Evolutionary conservation across 169 alveolate genomes (phyloP).

Genomic region (Toxoplasma gondii): DNA sequence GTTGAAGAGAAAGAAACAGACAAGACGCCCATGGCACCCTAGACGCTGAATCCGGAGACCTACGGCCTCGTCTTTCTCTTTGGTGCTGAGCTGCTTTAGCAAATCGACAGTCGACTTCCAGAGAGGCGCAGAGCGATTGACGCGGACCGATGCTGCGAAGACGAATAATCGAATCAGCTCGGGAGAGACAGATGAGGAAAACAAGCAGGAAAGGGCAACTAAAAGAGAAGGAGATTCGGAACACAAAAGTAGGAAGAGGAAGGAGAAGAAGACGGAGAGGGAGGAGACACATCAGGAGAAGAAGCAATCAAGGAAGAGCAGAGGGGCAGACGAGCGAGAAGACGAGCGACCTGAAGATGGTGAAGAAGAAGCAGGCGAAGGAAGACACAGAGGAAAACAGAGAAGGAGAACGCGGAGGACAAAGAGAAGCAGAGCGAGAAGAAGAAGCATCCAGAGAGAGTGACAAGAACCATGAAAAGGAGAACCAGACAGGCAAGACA

Average conservation of each 20-base stretch:
- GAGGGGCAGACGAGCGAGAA: not conserved
- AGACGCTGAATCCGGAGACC: not conserved
- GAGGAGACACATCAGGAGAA: not conserved
- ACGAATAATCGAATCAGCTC: not conserved
- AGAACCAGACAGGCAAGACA: not conserved
- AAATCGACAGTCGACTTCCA: constrained; percentile 48
- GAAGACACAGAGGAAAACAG: not conserved
- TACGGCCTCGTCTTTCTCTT: not conserved
- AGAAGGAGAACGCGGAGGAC: not conserved
- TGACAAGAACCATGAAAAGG: not conserved
- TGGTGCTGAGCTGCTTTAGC: not conserved
- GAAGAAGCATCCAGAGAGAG: not conserved
- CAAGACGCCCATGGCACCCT: not conserved
- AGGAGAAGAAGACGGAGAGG: not conserved
- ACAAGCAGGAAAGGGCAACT: not conserved
- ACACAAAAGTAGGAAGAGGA: not conserved
- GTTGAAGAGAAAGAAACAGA: too few species aligned
- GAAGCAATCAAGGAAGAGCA: not conserved
- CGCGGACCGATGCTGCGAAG: constrained; percentile 65
- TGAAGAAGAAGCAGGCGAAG: not conserved
- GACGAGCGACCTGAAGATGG: not conserved
- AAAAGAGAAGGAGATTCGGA: not conserved
- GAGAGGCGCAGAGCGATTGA: constrained; percentile 63
- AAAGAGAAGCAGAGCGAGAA: not conserved
- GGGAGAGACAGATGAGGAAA: not conserved